These are phyloP conservation scores for Fomitopsis serialis DNA, from an alignment of 768 basidiomycete species.

Conservation along the genomic window DNA sequence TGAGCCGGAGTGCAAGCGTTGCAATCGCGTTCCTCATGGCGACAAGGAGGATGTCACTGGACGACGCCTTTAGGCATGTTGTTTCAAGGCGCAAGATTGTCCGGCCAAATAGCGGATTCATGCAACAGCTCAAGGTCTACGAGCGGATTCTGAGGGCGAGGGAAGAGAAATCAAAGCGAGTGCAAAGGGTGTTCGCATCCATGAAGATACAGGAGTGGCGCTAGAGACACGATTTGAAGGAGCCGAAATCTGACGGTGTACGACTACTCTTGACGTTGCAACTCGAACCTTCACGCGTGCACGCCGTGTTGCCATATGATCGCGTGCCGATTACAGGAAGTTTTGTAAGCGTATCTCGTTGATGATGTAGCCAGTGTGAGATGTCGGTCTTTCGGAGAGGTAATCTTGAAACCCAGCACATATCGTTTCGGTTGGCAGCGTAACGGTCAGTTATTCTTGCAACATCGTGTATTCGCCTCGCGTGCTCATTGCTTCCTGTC, in stretches of 20 bases:
- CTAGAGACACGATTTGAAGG: neutral
- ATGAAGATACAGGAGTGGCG: neutral
- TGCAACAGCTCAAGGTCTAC: slow-evolving; percentile 24
- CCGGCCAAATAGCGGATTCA: slow-evolving; percentile 28
- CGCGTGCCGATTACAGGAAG: too few relatives aligned
- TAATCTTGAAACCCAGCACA: too few relatives aligned
- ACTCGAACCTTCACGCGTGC: too few relatives aligned
- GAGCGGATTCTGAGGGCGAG: slow-evolving; percentile 4
- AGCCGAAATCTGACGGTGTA: neutral
- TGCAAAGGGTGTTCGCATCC: neutral
- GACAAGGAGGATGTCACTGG: slow-evolving; percentile 19
- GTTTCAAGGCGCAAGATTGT: slow-evolving; percentile 19
- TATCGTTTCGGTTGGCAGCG: too few relatives aligned
- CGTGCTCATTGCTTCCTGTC: too few relatives aligned
- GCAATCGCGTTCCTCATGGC: slow-evolving; percentile 25
- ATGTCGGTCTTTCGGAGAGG: too few relatives aligned
- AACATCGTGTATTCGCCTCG: too few relatives aligned
- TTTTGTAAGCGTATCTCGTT: neutral
- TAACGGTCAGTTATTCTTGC: too few relatives aligned
- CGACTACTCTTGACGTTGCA: too few relatives aligned
- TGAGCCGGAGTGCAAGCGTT: slow-evolving; percentile 25
- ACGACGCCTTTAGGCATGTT: slow-evolving; percentile 19
- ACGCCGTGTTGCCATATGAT: too few relatives aligned
- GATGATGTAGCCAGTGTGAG: too few relatives aligned
- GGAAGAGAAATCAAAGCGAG: neutral